These are phyloP conservation scores for Penicillium italicum DNA, from an alignment of 2,329 filamentous ascomycete species.

Conservation along the genomic window DNA sequence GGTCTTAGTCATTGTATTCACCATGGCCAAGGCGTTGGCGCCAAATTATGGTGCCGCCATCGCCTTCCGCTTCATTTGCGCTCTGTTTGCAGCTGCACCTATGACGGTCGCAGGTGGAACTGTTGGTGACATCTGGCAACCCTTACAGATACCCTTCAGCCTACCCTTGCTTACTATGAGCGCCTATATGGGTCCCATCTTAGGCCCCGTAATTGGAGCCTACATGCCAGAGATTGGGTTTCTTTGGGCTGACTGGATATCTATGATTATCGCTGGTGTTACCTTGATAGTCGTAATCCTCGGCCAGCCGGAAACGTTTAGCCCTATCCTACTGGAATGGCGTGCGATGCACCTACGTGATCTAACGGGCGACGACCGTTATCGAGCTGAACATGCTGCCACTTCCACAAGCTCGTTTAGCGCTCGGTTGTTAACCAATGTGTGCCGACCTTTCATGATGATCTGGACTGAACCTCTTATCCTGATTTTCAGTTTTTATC, in stretches of 20 bases:
- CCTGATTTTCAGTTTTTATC: constrained; percentile 25
- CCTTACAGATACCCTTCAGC: constrained; percentile 46
- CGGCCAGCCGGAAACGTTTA: constrained; percentile 50
- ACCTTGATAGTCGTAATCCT: constrained; percentile 38
- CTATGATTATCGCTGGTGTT: constrained; percentile 36
- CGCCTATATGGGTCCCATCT: constrained; percentile 35
- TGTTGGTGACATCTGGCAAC: constrained; percentile 46
- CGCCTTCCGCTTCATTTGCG: constrained; percentile 49
- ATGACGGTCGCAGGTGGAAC: constrained; percentile 46
- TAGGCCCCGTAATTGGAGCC: constrained; percentile 19
- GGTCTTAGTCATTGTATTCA: constrained; percentile 46
- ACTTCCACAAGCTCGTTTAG: not conserved
- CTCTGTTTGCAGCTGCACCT: constrained; percentile 45
- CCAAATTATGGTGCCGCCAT: constrained; percentile 50
- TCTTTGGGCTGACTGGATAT: constrained; percentile 48
- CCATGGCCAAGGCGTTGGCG: constrained; percentile 47
- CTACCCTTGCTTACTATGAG: constrained; percentile 51
- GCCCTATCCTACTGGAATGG: constrained; percentile 44
- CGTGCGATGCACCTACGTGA: constrained; percentile 40
- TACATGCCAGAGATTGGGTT: constrained; percentile 15
- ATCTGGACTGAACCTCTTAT: constrained; percentile 28
- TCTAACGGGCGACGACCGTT: constrained; percentile 45
- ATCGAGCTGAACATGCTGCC: constrained; percentile 38
- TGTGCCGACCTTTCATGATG: constrained; percentile 42
- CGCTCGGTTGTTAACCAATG: constrained; percentile 35